Evolutionary conservation across 208 protist genomes (phyloP).

Genomic region (Acanthamoeba triangularis): DNA sequence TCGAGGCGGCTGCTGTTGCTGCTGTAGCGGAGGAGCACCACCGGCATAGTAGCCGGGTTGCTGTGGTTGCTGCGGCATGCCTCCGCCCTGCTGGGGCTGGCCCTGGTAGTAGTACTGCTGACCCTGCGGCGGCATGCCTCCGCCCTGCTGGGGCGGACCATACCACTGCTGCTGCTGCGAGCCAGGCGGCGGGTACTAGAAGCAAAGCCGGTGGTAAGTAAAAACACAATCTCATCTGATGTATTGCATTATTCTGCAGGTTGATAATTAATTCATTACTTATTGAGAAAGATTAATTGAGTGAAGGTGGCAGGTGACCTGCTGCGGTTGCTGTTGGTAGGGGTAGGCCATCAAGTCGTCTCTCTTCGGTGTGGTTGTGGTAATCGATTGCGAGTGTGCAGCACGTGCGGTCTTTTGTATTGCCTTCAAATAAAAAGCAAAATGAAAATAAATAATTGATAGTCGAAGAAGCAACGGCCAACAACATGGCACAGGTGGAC

Average conservation of each 20-base stretch:
- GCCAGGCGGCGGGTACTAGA: background rate
- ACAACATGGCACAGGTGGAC: background rate
- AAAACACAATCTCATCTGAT: background rate
- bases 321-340: background rate
- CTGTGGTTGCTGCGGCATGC: background rate
- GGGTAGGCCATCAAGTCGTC: background rate
- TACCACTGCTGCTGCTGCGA: background rate
- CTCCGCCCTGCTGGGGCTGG: background rate
- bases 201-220: no score
- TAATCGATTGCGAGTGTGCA: no score
- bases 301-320: background rate
- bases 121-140: background rate
- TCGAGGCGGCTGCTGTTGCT: conserved; percentile 4
- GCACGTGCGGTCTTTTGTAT: no score
- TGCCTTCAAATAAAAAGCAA: no score
- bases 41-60: background rate
- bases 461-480: background rate
- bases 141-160: background rate
- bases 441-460: background rate
- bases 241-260: background rate
- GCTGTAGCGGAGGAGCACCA: background rate
- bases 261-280: no score
- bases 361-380: no score
- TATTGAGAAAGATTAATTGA: no score
- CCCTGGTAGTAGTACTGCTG: background rate